Evolutionary conservation across 1,284 basidiomycete genomes (phyloP).

Genomic region (Pyrrhoderma lamaoense): DNA sequence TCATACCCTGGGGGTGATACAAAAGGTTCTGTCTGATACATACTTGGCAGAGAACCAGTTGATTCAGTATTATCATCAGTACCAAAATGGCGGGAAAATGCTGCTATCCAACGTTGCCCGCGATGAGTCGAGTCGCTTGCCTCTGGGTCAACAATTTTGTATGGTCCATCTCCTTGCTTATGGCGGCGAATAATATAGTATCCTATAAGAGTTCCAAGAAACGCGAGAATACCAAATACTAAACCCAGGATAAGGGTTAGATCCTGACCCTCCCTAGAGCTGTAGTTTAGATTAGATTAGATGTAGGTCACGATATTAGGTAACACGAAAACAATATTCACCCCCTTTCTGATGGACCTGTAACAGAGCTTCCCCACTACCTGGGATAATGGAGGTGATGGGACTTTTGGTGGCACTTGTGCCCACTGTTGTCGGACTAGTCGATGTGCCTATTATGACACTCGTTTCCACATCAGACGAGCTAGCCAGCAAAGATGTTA

Average conservation of each 20-base stretch:
- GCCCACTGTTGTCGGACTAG: too few species aligned
- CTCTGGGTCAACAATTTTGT: background rate
- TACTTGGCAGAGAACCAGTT: constrained; percentile 12
- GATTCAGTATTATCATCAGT: constrained; percentile 7
- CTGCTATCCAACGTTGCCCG: background rate
- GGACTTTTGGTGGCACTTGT: too few species aligned
- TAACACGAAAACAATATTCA: background rate
- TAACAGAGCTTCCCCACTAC: constrained; percentile 16
- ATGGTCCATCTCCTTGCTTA: constrained; percentile 1
- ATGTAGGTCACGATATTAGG: background rate
- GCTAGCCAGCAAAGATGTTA: too few species aligned
- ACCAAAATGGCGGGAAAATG: constrained; percentile 3
- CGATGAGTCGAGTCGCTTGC: background rate
- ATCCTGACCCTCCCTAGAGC: background rate
- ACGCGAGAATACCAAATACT: constrained; percentile 7
- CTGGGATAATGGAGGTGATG: constrained; percentile 9
- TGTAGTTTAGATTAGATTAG: background rate
- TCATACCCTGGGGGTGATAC: constrained; percentile 6
- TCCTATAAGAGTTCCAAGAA: background rate
- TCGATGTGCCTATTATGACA: too few species aligned
- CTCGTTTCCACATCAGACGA: too few species aligned
- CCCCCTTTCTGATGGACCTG: constrained; percentile 3
- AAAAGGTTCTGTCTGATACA: constrained; percentile 18
- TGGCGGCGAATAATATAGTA: constrained; percentile 12
- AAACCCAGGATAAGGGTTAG: constrained; percentile 12